Percentiles rank a stretch among this genome's conserved stretches.
These are phyloP conservation scores for Cryomyces minteri DNA, from an alignment of 495 filamentous ascomycete species.

Conservation along the genomic window DNA sequence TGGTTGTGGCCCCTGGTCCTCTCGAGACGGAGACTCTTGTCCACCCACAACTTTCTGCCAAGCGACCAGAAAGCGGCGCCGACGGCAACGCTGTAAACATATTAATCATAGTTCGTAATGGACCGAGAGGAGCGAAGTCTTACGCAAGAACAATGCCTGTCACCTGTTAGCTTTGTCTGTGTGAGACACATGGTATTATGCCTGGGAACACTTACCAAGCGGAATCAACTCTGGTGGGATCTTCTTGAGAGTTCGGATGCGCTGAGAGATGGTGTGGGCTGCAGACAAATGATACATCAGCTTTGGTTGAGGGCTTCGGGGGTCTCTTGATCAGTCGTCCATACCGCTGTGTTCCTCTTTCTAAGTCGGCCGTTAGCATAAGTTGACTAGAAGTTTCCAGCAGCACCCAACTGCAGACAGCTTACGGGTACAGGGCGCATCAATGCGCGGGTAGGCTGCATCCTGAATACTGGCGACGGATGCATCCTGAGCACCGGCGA, in stretches of 20 bases:
- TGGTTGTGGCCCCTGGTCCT: constrained; percentile 19
- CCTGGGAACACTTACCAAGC: constrained; percentile 46
- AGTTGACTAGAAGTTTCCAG: neutral
- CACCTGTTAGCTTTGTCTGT: neutral
- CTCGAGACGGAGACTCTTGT: constrained; percentile 78
- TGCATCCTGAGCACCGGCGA: neutral
- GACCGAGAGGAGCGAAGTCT: constrained; percentile 8
- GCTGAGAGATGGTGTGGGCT: constrained; percentile 97
- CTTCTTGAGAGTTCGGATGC: constrained; percentile 67
- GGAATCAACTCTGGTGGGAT: constrained; percentile 90
- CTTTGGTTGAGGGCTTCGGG: neutral
- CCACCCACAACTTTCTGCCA: constrained; percentile 59
- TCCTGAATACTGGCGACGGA: neutral
- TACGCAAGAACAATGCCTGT: constrained; percentile 72
- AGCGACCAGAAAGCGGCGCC: constrained; percentile 64
- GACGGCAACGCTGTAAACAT: constrained; percentile 36
- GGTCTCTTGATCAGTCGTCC: neutral
- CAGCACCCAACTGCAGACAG: constrained; percentile 6
- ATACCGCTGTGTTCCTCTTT: constrained; percentile 27
- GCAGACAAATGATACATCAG: constrained; percentile 3
- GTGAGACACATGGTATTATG: neutral
- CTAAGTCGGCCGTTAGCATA: constrained; percentile 5
- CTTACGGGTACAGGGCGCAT: constrained; percentile 70
- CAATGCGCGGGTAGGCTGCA: constrained; percentile 23
- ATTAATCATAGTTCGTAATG: constrained; percentile 13